Conservation (phyloP, 2,329 filamentous ascomycete genomes). For the Penicillium sp. region DNA sequence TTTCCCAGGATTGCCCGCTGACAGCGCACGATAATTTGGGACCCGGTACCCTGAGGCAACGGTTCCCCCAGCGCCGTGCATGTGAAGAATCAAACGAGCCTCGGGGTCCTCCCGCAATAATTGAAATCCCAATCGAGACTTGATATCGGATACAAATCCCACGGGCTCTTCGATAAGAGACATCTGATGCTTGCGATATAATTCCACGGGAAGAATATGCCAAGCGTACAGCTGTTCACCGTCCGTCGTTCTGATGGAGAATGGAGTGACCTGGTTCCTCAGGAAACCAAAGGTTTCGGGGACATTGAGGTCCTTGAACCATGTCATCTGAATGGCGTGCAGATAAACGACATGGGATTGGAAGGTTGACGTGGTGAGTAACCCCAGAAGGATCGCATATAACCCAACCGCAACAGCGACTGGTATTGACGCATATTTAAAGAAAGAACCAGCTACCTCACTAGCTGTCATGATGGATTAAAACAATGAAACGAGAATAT, state of each 20-base stretch:
- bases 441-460: neutral
- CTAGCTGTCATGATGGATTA: neutral
- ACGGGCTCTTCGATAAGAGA: slow-evolving; percentile 41
- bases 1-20: slow-evolving; percentile 42
- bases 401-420: slow-evolving; percentile 26
- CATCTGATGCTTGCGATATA: slow-evolving; percentile 45
- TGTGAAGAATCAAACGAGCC: neutral
- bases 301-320: slow-evolving; percentile 51
- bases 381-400: slow-evolving; percentile 47
- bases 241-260: slow-evolving; percentile 44
- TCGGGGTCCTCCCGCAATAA: slow-evolving; percentile 39
- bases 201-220: slow-evolving; percentile 50
- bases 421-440: neutral
- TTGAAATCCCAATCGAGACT: slow-evolving; percentile 38
- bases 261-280: slow-evolving; percentile 50
- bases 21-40: slow-evolving; percentile 5
- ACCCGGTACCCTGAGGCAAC: slow-evolving; percentile 7
- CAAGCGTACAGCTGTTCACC: slow-evolving; percentile 48
- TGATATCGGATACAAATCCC: slow-evolving; percentile 37
- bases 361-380: slow-evolving; percentile 46
- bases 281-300: slow-evolving; percentile 51
- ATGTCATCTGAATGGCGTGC: slow-evolving; percentile 53
- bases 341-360: slow-evolving; percentile 59
- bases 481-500: neutral
- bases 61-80: slow-evolving; percentile 6